A percentile compares a stretch with the other conserved stretches of the same genome.
phyloP scores from a whole-genome alignment of 305 asterid species.

The Fraxinus baroniana region DNA sequence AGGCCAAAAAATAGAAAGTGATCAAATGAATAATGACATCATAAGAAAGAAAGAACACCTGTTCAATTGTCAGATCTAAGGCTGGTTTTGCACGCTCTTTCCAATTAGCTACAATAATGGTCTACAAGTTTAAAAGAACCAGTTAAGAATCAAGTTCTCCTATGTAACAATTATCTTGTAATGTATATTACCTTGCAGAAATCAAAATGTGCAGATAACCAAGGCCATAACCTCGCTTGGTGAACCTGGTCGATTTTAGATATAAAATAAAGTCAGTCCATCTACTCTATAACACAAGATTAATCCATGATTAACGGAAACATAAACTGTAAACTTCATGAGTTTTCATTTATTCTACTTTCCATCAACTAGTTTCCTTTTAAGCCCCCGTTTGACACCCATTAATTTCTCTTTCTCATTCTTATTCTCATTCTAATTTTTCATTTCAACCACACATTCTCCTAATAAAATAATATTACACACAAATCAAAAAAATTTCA shows the following conservation, averaged over 20 bases:
- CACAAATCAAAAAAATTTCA: too few species aligned
- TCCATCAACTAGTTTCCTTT: not conserved
- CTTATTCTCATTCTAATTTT: too few species aligned
- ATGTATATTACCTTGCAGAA: conserved; percentile 36
- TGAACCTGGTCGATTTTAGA: conserved; percentile 31
- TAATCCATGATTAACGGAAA: not conserved
- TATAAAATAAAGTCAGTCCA: not conserved
- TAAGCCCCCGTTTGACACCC: too few species aligned
- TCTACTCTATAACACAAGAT: not conserved
- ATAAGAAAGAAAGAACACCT: conserved; percentile 28
- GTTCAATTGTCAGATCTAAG: conserved; percentile 32
- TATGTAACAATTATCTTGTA: not conserved
- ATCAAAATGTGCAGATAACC: conserved; percentile 42
- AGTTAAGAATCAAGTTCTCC: not conserved
- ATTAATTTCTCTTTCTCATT: too few species aligned
- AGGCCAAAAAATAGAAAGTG: not conserved
- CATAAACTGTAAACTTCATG: not conserved
- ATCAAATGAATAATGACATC: not conserved
- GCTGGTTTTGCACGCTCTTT: conserved; percentile 39
- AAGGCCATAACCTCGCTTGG: conserved; percentile 48
- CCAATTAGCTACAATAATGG: conserved; percentile 38
- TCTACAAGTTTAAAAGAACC: conserved; percentile 36
- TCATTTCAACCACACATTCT: too few species aligned
- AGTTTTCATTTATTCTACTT: not conserved
- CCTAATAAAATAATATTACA: too few species aligned